phyloP scores from a whole-genome alignment of 805 yeast genomes.

The Starmerella potacharoeniae region DNA sequence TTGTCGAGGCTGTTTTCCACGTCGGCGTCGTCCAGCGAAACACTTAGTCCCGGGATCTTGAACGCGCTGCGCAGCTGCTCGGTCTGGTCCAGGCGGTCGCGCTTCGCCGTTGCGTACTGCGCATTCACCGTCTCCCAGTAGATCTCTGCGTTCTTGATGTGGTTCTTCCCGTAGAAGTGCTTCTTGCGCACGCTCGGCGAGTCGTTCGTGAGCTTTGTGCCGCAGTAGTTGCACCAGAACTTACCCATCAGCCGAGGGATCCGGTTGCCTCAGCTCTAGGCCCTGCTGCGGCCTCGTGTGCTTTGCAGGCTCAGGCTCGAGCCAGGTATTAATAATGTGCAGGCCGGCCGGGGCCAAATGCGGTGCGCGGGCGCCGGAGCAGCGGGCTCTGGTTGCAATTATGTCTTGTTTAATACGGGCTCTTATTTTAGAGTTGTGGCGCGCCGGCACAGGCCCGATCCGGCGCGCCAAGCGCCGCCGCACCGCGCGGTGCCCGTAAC shows the following conservation, averaged over 20 bases:
- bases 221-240: constrained; percentile 23
- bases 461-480: background rate
- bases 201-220: constrained; percentile 18
- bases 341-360: no score
- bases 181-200: constrained; percentile 17
- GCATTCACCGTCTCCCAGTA: constrained; percentile 19
- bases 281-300: background rate
- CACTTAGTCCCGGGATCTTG: constrained; percentile 17
- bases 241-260: constrained; percentile 6
- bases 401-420: no score
- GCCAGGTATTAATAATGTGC: no score
- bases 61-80: constrained; percentile 8
- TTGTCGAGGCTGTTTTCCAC: constrained; percentile 10
- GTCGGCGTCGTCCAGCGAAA: constrained; percentile 2
- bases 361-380: no score
- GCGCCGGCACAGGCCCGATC: no score
- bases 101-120: background rate
- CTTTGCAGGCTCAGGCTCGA: background rate
- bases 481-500: background rate
- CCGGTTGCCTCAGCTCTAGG: no score
- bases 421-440: no score
- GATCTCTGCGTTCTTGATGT: constrained; percentile 11
- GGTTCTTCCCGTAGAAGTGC: constrained; percentile 21
- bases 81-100: constrained; percentile 11
- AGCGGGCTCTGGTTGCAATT: no score